phyloP scores from a whole-genome alignment of 257 asterid genomes.

The Anisodus tanguticus region DNA sequence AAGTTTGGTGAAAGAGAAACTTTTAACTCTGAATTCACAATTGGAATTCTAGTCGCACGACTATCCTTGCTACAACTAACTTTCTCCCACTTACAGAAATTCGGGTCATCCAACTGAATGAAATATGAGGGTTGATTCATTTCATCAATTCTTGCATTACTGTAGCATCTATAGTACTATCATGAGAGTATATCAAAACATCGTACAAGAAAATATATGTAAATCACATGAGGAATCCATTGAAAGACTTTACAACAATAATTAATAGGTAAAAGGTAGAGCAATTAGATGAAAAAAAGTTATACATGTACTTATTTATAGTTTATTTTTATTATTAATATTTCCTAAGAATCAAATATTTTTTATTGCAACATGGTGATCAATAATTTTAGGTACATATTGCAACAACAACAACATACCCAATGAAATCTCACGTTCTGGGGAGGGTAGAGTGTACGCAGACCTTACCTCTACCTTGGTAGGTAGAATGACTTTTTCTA shows the following conservation, averaged over 20 bases:
- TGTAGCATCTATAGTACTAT: conserved; percentile 34
- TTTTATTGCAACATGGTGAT: too few species aligned
- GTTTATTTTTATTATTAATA: too few species aligned
- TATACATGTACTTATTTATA: neutral
- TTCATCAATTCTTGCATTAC: conserved; percentile 42
- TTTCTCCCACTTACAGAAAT: conserved; percentile 36
- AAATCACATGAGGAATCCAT: too few species aligned
- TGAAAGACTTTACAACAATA: too few species aligned
- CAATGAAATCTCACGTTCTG: too few species aligned
- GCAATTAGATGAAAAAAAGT: neutral
- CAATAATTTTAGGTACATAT: too few species aligned
- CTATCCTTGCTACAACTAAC: neutral
- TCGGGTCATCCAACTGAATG: conserved; percentile 40
- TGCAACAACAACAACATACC: too few species aligned
- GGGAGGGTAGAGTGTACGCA: too few species aligned
- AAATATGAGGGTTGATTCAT: conserved; percentile 35
- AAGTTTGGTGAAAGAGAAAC: conserved; percentile 65
- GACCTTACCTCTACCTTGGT: too few species aligned
- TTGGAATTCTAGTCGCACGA: conserved; percentile 62
- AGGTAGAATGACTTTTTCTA: too few species aligned
- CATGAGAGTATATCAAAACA: conserved; percentile 24
- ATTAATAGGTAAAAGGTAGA: neutral
- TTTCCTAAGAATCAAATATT: too few species aligned
- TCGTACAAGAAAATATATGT: neutral
- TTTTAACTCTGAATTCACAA: conserved; percentile 47